Evolutionary conservation across 352 stramenopile genomes (phyloP).

Genomic region (Pythium brassicae): DNA sequence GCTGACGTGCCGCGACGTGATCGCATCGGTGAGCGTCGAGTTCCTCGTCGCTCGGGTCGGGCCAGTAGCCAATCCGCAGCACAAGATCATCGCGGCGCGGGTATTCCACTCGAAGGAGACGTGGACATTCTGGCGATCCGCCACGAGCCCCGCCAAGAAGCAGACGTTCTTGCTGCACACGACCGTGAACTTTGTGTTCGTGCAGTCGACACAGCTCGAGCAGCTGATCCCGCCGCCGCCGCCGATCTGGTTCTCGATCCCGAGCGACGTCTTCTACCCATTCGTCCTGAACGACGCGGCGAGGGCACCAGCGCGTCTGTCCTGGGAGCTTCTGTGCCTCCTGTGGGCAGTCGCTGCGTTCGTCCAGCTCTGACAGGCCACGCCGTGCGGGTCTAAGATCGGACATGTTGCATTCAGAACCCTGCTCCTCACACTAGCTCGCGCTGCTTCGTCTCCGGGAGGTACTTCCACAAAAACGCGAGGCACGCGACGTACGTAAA

Average conservation of each 20-base stretch:
- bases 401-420: neutral
- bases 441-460: conserved; percentile 78
- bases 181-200: conserved; percentile 28
- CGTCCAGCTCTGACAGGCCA: neutral
- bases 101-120: conserved; percentile 26
- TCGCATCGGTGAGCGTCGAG: conserved; percentile 28
- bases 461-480: conserved; percentile 58
- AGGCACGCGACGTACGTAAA: conserved; percentile 64
- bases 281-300: conserved; percentile 26
- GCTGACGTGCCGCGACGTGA: conserved; percentile 21
- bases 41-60: conserved; percentile 36
- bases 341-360: conserved; percentile 2
- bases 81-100: conserved; percentile 38
- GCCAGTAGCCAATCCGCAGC: conserved; percentile 22
- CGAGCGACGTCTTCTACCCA: conserved; percentile 47
- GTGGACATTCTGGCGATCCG: conserved; percentile 33
- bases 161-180: conserved; percentile 27
- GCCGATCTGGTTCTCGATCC: conserved; percentile 50
- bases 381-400: too few relatives aligned
- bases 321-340: neutral
- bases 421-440: conserved; percentile 40
- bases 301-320: neutral
- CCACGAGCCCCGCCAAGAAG: neutral
- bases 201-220: conserved; percentile 17
- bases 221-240: conserved; percentile 31